These are phyloP conservation scores for Tillandsia leiboldiana DNA, from an alignment of 176 grass and related monocot genomes.

Conservation along the genomic window DNA sequence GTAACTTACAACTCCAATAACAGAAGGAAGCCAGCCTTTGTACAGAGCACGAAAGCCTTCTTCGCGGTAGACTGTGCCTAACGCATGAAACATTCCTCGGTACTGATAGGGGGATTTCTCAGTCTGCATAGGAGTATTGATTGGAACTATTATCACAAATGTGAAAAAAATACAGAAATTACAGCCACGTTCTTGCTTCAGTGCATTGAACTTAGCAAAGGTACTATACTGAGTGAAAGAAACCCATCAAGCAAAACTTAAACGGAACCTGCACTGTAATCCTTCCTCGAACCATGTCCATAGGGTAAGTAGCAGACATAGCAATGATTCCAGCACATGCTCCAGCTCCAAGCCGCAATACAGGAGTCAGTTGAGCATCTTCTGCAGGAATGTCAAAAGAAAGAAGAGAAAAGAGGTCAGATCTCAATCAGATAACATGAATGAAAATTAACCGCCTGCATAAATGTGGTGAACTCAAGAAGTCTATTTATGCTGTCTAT, in stretches of 20 bases:
- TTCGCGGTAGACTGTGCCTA: conserved; percentile 87
- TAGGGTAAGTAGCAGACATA: conserved; percentile 98
- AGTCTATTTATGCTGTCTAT: neutral
- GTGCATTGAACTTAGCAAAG: neutral
- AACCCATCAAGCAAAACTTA: neutral
- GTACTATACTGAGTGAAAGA: neutral
- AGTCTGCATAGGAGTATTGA: conserved; percentile 38
- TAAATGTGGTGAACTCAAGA: neutral
- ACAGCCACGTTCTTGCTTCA: neutral
- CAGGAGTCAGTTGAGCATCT: conserved; percentile 75
- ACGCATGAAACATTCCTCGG: conserved; percentile 95
- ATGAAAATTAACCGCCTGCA: neutral
- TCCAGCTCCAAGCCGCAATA: conserved; percentile 88
- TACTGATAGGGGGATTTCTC: conserved; percentile 94
- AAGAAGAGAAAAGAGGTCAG: neutral
- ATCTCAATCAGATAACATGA: neutral
- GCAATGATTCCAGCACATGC: conserved; percentile 98
- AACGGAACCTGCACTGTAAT: conserved; percentile 85
- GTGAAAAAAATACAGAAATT: neutral
- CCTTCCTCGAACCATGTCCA: conserved; percentile 99
- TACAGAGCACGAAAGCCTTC: conserved; percentile 98
- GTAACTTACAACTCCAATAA: conserved; percentile 93
- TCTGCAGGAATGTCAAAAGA: conserved; percentile 40
- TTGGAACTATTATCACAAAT: conserved; percentile 15
- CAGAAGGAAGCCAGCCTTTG: conserved; percentile 98